Evolutionary conservation across 495 filamentous ascomycete species (phyloP).

Genomic region (Trichoderma erinaceum): DNA sequence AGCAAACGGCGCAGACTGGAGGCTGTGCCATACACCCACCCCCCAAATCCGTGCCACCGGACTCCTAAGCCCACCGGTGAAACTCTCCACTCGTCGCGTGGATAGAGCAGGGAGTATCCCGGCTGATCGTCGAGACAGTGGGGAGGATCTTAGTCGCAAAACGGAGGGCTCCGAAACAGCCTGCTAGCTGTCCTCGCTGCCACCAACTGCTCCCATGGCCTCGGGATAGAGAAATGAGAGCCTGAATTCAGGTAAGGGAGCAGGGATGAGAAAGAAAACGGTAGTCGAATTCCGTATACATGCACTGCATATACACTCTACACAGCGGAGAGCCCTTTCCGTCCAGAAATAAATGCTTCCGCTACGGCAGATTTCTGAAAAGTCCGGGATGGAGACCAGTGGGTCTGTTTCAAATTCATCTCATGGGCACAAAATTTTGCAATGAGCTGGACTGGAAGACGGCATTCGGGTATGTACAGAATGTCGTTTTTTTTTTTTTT

Average conservation of each 20-base stretch:
- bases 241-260: not conserved
- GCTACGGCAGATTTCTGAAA: too few relatives aligned
- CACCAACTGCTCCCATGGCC: too few relatives aligned
- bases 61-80: not conserved
- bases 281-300: too few relatives aligned
- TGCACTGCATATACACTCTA: too few relatives aligned
- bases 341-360: too few relatives aligned
- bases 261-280: not conserved
- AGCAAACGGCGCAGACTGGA: not conserved
- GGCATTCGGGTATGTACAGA: too few relatives aligned
- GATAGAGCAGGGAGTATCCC: constrained; percentile 7
- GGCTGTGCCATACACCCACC: not conserved
- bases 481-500: too few relatives aligned
- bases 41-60: constrained; percentile 6
- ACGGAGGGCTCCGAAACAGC: constrained; percentile 5
- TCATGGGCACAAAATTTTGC: too few relatives aligned
- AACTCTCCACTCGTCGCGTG: constrained; percentile 5
- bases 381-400: too few relatives aligned
- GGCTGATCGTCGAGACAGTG: not conserved
- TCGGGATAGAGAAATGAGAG: not conserved
- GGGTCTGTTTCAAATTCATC: too few relatives aligned
- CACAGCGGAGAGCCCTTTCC: too few relatives aligned
- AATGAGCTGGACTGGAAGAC: too few relatives aligned
- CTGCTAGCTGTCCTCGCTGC: not conserved
- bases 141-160: constrained; percentile 8